Conservation (phyloP, 805 yeast genomes). For the Saturnispora kantuleensis region DNA sequence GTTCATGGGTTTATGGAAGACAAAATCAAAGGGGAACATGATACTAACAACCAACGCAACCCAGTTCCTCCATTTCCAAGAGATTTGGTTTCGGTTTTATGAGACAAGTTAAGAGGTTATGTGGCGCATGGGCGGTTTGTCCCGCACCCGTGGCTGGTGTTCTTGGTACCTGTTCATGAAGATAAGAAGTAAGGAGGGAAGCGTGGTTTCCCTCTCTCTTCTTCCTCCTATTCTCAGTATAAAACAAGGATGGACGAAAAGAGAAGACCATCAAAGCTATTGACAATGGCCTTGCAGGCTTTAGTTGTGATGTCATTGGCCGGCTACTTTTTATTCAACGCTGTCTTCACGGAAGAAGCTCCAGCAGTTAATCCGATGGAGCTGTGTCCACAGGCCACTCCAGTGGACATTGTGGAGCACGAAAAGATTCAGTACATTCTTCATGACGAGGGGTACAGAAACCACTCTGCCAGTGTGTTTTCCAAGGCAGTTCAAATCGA, state of each 20-base stretch:
- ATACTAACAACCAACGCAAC: too few species aligned
- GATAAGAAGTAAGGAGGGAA: not conserved
- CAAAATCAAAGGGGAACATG: too few species aligned
- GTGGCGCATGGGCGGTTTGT: too few species aligned
- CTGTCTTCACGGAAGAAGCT: not conserved
- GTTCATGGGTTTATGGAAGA: too few species aligned
- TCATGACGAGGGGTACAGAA: conserved; percentile 26
- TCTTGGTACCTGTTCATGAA: too few species aligned
- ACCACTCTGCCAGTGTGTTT: conserved; percentile 33
- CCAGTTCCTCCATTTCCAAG: too few species aligned
- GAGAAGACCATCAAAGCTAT: not conserved
- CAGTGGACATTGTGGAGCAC: conserved; percentile 14
- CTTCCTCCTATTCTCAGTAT: not conserved
- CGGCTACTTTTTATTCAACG: not conserved
- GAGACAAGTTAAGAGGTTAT: too few species aligned
- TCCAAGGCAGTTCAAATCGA: conserved; percentile 43
- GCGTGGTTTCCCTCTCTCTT: not conserved
- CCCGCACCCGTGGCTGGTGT: too few species aligned
- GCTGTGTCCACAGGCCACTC: conserved; percentile 21
- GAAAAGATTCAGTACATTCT: conserved; percentile 22
- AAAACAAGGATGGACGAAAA: not conserved
- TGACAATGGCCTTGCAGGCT: not conserved
- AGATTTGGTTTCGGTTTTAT: too few species aligned
- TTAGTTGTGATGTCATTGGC: not conserved
- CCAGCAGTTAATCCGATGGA: not conserved